A percentile compares a stretch with the other conserved stretches of the same genome.
Conservation (phyloP, 805 yeast genomes). For the Saturnispora serradocipensis region DNA sequence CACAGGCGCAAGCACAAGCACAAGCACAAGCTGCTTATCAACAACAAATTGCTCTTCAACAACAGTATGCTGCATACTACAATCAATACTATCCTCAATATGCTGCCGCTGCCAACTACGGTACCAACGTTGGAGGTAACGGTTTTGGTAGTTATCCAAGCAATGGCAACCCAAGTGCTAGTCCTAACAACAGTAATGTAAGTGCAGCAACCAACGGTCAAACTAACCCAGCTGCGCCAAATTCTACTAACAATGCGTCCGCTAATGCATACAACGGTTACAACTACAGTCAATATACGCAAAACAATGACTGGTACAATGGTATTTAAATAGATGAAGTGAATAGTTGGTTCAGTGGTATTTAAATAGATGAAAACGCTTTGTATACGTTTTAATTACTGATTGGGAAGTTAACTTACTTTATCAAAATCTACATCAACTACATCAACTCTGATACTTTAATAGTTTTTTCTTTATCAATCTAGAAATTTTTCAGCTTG, state of each 20-base stretch:
- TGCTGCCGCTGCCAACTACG: neutral
- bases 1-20: slow-evolving; percentile 9
- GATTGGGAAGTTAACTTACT: neutral
- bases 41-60: slow-evolving; percentile 14
- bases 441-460: neutral
- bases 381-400: neutral
- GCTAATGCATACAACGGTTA: slow-evolving; percentile 1
- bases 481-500: neutral
- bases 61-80: slow-evolving; percentile 9
- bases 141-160: slow-evolving; percentile 2
- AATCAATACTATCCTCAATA: slow-evolving; percentile 5
- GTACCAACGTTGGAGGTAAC: slow-evolving; percentile 3
- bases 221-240: neutral
- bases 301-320: slow-evolving; percentile 4
- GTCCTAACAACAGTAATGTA: neutral
- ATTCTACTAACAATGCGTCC: neutral
- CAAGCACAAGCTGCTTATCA: slow-evolving; percentile 14
- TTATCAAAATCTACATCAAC: neutral
- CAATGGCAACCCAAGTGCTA: neutral
- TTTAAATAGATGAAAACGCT: neutral
- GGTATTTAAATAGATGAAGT: neutral
- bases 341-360: slow-evolving; percentile 1
- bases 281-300: slow-evolving; percentile 1
- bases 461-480: neutral
- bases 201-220: neutral